A percentile compares a stretch with the other conserved stretches of the same genome.
These are phyloP conservation scores for Phytopythium boreale DNA, from an alignment of 352 stramenopile genomes.

Conservation along the genomic window DNA sequence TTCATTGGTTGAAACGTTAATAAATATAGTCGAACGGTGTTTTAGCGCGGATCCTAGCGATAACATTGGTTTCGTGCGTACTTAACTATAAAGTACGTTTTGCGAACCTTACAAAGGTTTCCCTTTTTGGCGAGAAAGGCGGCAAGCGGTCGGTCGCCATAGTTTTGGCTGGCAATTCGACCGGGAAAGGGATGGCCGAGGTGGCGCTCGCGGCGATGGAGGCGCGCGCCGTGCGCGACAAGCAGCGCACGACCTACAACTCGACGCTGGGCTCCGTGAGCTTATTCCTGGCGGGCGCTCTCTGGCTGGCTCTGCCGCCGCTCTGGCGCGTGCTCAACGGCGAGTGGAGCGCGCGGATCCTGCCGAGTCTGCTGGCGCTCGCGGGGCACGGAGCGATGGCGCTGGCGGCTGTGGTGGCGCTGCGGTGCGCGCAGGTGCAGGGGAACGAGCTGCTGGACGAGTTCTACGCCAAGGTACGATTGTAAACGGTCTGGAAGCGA, in stretches of 20 bases:
- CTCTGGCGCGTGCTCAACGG: slow-evolving; percentile 71
- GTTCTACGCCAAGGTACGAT: slow-evolving; percentile 46
- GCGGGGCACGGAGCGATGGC: slow-evolving; percentile 44
- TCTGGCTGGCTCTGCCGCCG: slow-evolving; percentile 57
- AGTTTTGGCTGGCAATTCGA: neutral
- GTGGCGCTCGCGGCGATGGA: slow-evolving; percentile 57
- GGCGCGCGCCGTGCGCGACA: slow-evolving; percentile 58
- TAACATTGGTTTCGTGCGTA: neutral
- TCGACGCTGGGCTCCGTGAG: slow-evolving; percentile 40
- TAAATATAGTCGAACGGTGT: neutral
- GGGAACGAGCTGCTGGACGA: slow-evolving; percentile 55
- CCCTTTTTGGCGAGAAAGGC: neutral
- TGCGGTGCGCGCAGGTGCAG: slow-evolving; percentile 69
- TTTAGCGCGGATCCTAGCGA: neutral
- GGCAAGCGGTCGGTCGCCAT: neutral
- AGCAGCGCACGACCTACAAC: slow-evolving; percentile 63
- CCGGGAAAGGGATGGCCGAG: slow-evolving; percentile 4
- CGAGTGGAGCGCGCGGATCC: slow-evolving; percentile 58
- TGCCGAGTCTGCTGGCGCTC: slow-evolving; percentile 56
- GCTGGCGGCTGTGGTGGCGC: slow-evolving; percentile 49
- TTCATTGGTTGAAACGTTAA: neutral
- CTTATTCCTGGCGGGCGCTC: slow-evolving; percentile 30
- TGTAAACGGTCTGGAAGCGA: neutral
- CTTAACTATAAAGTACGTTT: neutral
- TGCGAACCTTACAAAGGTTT: neutral